Evolutionary conservation across 2,329 filamentous ascomycete genomes (phyloP).

Genomic region (Cylindrodendrum hubeiense): DNA sequence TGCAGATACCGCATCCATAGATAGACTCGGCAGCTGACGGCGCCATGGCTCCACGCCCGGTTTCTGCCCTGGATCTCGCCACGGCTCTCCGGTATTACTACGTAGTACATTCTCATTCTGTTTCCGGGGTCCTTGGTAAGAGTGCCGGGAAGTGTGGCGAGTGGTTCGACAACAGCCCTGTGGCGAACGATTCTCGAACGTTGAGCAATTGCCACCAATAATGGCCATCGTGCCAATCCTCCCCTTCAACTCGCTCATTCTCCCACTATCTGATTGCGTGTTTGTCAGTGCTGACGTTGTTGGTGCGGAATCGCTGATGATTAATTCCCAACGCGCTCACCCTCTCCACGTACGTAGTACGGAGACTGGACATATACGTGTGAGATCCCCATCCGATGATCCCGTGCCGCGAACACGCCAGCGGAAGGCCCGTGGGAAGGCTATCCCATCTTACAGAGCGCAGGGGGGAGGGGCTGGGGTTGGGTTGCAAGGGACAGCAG

Average conservation of each 20-base stretch:
- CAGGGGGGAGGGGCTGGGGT: neutral
- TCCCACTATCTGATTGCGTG: neutral
- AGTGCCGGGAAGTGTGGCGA: neutral
- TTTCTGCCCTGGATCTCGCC: neutral
- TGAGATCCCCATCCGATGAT: slow-evolving; percentile 1
- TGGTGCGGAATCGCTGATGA: neutral
- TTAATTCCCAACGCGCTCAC: neutral
- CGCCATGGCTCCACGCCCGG: neutral
- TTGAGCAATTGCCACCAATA: neutral
- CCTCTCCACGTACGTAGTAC: neutral
- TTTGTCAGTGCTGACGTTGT: neutral
- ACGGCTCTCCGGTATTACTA: neutral
- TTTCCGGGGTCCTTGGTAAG: neutral
- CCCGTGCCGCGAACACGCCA: neutral
- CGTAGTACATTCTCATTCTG: neutral
- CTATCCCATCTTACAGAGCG: neutral
- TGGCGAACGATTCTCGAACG: neutral
- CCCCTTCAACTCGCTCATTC: neutral
- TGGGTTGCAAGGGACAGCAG: neutral
- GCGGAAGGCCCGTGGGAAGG: slow-evolving; percentile 3
- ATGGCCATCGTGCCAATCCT: neutral
- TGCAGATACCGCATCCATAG: neutral
- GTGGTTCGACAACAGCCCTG: neutral
- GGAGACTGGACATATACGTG: neutral
- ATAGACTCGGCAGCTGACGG: neutral